A percentile compares a stretch with the other conserved stretches of the same genome.
These are phyloP conservation scores for Babesia ovata DNA, from an alignment of 169 alveolate genomes.

Conservation along the genomic window DNA sequence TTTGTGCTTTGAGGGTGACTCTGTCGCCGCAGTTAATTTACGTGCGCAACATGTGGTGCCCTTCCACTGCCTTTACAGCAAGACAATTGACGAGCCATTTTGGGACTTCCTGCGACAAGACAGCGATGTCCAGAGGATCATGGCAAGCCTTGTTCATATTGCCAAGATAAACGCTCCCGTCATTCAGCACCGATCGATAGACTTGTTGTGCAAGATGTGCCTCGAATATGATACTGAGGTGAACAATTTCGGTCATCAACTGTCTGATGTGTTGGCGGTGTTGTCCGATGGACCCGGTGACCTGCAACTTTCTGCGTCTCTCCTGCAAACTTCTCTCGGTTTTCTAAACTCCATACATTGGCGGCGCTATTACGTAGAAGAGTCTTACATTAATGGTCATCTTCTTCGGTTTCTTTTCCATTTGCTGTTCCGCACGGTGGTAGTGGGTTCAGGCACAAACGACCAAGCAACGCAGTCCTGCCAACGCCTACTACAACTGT, in stretches of 20 bases:
- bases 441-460: not conserved
- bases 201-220: constrained; percentile 56
- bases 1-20: constrained; percentile 30
- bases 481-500: not conserved
- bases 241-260: constrained; percentile 31
- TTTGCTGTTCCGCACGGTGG: constrained; percentile 20
- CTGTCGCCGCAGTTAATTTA: not conserved
- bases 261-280: constrained; percentile 7
- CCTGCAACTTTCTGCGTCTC: constrained; percentile 34
- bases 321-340: constrained; percentile 40
- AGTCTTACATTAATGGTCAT: constrained; percentile 24
- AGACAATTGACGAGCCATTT: constrained; percentile 55
- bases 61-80: constrained; percentile 46
- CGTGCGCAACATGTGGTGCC: constrained; percentile 57
- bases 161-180: constrained; percentile 34
- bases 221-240: constrained; percentile 58
- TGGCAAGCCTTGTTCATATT: constrained; percentile 8
- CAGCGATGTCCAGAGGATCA: not conserved
- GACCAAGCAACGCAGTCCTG: not conserved
- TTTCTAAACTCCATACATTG: constrained; percentile 46
- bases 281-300: constrained; percentile 8
- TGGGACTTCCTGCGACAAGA: constrained; percentile 47
- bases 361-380: constrained; percentile 34
- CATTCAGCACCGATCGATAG: constrained; percentile 43
- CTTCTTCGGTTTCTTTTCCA: constrained; percentile 34